Conservation (phyloP, 139 green algal genomes). For the Pedinophyceae sp. region DNA sequence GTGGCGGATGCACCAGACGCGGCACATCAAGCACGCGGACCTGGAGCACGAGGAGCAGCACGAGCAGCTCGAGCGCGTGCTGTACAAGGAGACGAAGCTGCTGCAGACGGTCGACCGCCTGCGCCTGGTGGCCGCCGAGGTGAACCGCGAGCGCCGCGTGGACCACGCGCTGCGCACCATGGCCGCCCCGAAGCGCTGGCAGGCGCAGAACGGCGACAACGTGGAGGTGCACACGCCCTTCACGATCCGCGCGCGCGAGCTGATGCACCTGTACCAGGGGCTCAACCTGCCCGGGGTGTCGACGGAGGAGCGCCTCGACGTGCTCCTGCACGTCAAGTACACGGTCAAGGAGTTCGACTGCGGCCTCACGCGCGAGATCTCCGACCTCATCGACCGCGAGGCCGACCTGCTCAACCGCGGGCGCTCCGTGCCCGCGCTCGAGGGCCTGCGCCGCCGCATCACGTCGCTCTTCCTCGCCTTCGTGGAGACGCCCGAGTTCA, state of each 20-base stretch:
- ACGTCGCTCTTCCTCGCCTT: constrained; percentile 53
- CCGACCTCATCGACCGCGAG: constrained; percentile 67
- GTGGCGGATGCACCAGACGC: constrained; percentile 50
- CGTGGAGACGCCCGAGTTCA: constrained; percentile 61
- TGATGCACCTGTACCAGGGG: constrained; percentile 58
- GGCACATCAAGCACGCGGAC: constrained; percentile 44
- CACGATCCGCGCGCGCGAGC: constrained; percentile 57
- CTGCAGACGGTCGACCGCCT: constrained; percentile 50
- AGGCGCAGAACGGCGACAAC: constrained; percentile 26
- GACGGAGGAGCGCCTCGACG: constrained; percentile 60
- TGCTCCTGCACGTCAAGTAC: constrained; percentile 79
- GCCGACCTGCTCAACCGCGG: constrained; percentile 70
- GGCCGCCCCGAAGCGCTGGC: constrained; percentile 42
- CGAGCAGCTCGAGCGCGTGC: background rate
- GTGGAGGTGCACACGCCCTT: constrained; percentile 62
- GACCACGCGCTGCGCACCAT: constrained; percentile 30
- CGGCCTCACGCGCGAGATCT: constrained; percentile 55
- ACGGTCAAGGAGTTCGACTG: constrained; percentile 67
- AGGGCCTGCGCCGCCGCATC: constrained; percentile 58
- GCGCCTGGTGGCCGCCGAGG: constrained; percentile 31
- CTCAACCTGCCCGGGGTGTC: constrained; percentile 34
- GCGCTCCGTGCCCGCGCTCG: constrained; percentile 31
- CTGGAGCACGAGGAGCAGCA: constrained; percentile 44
- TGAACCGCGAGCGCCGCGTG: constrained; percentile 33
- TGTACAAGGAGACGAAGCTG: constrained; percentile 49